Base-by-base conservation (phyloP, 345 rosid genomes). In the Gynandropsis gynandra region DNA sequence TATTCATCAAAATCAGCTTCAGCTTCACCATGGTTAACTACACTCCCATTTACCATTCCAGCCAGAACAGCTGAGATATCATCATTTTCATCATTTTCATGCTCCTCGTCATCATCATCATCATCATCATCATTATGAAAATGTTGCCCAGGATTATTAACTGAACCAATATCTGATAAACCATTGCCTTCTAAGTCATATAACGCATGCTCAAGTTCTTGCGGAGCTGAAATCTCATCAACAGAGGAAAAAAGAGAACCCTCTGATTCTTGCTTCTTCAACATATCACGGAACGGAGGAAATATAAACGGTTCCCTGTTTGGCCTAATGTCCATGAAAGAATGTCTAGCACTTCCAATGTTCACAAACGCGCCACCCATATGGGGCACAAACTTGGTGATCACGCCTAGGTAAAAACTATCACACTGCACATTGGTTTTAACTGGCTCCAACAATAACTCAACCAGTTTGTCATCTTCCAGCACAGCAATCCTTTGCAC, bases 331-430 rank as follows among this genome's bases (percentile, higher is more conserved):
- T 80, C 95, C 96, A 90, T 80, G 58, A 90, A 82, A 54, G 89
- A 82, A 69, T 81, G 82, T 63, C 92, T 82, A 44, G 82, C 61
- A 71, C 71, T 80, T 56, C 95, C 95, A 46, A 90, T 84, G 56
- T 84, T 84, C 54, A 90, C 95, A 87, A 90, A 87, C 45, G 98
- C 98, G 67, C 98, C 98, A 37, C 95, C 95, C 98, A 90, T 87
- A 63, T 82, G 80, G 10, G 98, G 98, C 42, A 80, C 96, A 67
- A 82, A 81, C 72, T 84, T 87, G 41, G 83, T 67, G 44, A 90
- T 74, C 40, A 84, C 79, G 12, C 98, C 96, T 44, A 90, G 67
- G 68, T 90, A 90, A 47, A 90, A 82, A 72, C 83, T 90, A 67
- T 90, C 96, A 75, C 95, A 84, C 71, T 74, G 92, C 54, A 87